Conservation (phyloP, 2,329 filamentous ascomycete species). For the Sarocladium oryzae region DNA sequence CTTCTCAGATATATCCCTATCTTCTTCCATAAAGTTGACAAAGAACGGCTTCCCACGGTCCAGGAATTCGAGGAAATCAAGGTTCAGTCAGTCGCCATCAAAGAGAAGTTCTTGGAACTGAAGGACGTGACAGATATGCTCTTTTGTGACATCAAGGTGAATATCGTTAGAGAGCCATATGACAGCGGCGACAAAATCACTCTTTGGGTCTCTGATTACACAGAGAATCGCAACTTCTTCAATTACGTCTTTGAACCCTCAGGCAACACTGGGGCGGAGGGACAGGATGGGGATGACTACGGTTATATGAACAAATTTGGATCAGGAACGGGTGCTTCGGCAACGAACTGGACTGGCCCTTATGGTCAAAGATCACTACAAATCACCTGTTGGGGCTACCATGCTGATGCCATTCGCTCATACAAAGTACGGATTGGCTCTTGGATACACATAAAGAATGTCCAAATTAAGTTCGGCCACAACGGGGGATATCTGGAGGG, state of each 20-base stretch:
- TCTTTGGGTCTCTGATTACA: constrained; percentile 80
- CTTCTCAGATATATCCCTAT: constrained; percentile 41
- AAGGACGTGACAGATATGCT: constrained; percentile 48
- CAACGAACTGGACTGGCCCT: constrained; percentile 62
- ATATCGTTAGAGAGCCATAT: constrained; percentile 54
- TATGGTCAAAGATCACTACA: constrained; percentile 66
- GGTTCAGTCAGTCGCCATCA: constrained; percentile 34
- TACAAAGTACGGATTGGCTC: constrained; percentile 47
- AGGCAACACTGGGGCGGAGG: constrained; percentile 22
- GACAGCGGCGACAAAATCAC: constrained; percentile 41
- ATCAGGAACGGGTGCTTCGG: constrained; percentile 13
- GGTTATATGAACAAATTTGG: constrained; percentile 40
- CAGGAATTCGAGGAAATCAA: constrained; percentile 35
- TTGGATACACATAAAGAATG: constrained; percentile 63
- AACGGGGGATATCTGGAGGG: constrained; percentile 60
- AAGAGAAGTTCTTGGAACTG: constrained; percentile 57
- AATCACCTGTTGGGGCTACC: constrained; percentile 63
- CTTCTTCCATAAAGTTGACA: constrained; percentile 39
- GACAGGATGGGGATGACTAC: constrained; percentile 45
- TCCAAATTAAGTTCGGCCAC: constrained; percentile 58
- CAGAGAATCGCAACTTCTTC: constrained; percentile 59
- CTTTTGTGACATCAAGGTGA: constrained; percentile 65
- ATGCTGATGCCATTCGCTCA: constrained; percentile 52
- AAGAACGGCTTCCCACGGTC: constrained; percentile 33
- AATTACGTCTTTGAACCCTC: constrained; percentile 32